Conservation (phyloP, 169 alveolate species). For the Plasmodium coatneyi region DNA sequence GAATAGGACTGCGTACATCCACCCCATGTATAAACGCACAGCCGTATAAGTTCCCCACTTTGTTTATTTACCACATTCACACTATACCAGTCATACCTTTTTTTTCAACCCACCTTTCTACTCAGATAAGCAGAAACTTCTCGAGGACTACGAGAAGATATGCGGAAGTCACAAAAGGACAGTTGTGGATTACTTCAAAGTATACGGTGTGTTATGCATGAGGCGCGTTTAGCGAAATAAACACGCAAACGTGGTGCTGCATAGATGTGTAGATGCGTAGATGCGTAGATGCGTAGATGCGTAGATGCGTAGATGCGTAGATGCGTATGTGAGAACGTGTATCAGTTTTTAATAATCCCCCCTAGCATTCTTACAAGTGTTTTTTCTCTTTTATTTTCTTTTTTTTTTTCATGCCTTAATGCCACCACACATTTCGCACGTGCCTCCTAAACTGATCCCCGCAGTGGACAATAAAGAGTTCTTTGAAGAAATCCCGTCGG, state of each 20-base stretch:
- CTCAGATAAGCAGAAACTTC: slow-evolving; percentile 33
- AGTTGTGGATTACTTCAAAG: slow-evolving; percentile 50
- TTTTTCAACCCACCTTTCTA: background rate
- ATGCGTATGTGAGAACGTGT: background rate
- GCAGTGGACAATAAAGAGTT: slow-evolving; percentile 61
- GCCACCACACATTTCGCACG: background rate
- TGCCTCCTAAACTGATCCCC: background rate
- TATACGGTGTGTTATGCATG: slow-evolving; percentile 35
- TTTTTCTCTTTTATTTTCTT: background rate
- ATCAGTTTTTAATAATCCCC: background rate
- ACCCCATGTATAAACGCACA: background rate
- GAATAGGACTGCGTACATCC: background rate
- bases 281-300: background rate
- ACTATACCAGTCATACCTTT: background rate
- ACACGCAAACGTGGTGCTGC: background rate
- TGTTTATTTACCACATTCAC: background rate
- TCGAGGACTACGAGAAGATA: slow-evolving; percentile 11
- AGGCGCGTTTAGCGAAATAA: background rate
- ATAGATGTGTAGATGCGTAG: background rate
- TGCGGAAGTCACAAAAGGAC: slow-evolving; percentile 56
- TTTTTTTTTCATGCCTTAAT: background rate
- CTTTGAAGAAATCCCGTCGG: slow-evolving; percentile 69
- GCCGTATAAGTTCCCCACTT: background rate
- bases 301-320: background rate
- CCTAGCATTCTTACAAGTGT: background rate